Evolutionary conservation across 2,329 filamentous ascomycete genomes (phyloP), one percentile per base, ranked within the genome.

Genomic region (Cryphonectria naterciae): DNA sequence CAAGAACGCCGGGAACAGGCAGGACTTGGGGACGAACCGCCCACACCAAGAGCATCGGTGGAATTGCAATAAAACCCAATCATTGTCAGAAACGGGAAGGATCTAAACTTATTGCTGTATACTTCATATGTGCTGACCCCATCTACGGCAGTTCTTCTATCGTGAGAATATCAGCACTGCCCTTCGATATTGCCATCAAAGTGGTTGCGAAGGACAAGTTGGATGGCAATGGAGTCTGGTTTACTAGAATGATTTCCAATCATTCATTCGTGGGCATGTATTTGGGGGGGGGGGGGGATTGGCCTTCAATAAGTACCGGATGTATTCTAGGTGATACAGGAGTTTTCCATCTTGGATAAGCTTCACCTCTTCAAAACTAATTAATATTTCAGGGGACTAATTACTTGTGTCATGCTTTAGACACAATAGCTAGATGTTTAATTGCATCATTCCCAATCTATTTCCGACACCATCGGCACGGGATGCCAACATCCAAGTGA

Each of bases 31-130:
- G 52, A n/a, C 2, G 52, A 32, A 8, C 37, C 41, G 15, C 35
- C 43, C 28, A 67, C 65, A 22, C 65, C 65, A 13, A 60, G 65
- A 46, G n/a, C 65, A 43, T 67, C 65, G 25, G 35, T 60, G 32
- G 65, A 67, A 10, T 8, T 67, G 5, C 13, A 41, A 2, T 39
- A 15, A 66, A 28, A 19, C 3, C 7, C 8, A 5, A 52, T 10
- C 19, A 52, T 25, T n/a, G 46, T 1, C 46, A 52, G 22, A 52
- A 8, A 39, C 8, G 46, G 46, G 10, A 7, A 52, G 46, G 4
- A n/a, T 15, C 19, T 49, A n/a, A 22, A 49, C 37, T 37, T 8
- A 1, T 37, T 37, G 10, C 37, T 37, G 37, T 37, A 37, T 37
- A 37, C 2, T 37, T 37, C 10, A 37, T 37, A 10, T 37, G 37